These are phyloP conservation scores for Erythrophleum ivorense DNA, from an alignment of 331 rosid species.

Conservation along the genomic window DNA sequence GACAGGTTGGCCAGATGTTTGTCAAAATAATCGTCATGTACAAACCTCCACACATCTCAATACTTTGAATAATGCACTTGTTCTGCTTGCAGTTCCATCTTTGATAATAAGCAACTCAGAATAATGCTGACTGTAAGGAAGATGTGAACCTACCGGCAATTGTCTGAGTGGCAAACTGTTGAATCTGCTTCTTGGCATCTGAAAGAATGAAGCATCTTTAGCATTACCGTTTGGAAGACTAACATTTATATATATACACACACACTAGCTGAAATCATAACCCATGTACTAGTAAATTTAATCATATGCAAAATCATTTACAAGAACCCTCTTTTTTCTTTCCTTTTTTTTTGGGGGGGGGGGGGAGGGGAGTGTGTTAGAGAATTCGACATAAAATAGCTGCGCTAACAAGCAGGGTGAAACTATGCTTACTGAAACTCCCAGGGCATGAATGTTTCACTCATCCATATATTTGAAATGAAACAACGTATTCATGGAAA, in stretches of 20 bases:
- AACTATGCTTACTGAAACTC: conserved; percentile 25
- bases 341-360: no score
- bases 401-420: conserved; percentile 8
- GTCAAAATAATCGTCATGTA: conserved; percentile 60
- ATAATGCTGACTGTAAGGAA: conserved; percentile 85
- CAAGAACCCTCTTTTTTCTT: not conserved
- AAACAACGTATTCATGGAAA: conserved; percentile 1
- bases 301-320: not conserved
- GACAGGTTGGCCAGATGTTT: conserved; percentile 34
- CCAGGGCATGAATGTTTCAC: not conserved
- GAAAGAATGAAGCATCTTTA: conserved; percentile 45
- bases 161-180: conserved; percentile 89
- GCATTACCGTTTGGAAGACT: conserved; percentile 10
- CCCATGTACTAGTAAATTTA: not conserved
- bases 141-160: conserved; percentile 80
- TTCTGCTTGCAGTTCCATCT: conserved; percentile 40
- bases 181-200: conserved; percentile 97
- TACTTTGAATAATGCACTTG: conserved; percentile 43
- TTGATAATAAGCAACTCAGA: conserved; percentile 49
- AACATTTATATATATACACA: not conserved
- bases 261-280: not conserved
- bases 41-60: conserved; percentile 51
- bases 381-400: not conserved
- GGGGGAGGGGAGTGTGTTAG: no score
- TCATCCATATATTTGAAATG: not conserved